Conservation (phyloP, 805 yeast genomes). For the Kluyveromyces aestuarii region DNA sequence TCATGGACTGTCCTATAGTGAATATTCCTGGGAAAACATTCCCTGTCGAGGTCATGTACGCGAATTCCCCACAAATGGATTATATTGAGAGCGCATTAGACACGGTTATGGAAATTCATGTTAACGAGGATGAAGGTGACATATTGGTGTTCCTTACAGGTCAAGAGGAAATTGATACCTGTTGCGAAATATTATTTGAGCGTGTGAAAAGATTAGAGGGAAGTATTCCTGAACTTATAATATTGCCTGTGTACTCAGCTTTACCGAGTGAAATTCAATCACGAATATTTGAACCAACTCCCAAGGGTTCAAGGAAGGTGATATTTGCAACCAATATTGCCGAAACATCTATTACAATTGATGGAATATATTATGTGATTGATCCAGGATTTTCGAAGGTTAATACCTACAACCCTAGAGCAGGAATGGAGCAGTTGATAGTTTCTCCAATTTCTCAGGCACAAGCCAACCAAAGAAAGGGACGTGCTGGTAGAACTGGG, state of each 20-base stretch:
- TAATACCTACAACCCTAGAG: slow-evolving; percentile 76
- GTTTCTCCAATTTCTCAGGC: slow-evolving; percentile 89
- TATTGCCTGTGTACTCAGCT: slow-evolving; percentile 85
- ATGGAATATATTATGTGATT: slow-evolving; percentile 82
- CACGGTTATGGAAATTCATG: slow-evolving; percentile 77
- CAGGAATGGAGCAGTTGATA: slow-evolving; percentile 84
- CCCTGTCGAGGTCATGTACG: slow-evolving; percentile 78
- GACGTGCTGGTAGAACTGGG: slow-evolving; percentile 95
- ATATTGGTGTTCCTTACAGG: slow-evolving; percentile 81
- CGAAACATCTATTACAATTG: slow-evolving; percentile 93
- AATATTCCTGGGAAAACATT: slow-evolving; percentile 84
- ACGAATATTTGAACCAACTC: slow-evolving; percentile 82
- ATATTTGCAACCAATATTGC: slow-evolving; percentile 95
- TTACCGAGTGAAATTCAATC: slow-evolving; percentile 87
- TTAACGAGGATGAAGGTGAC: slow-evolving; percentile 71
- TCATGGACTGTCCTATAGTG: slow-evolving; percentile 72
- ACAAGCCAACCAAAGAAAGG: slow-evolving; percentile 91
- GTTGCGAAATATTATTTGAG: slow-evolving; percentile 65
- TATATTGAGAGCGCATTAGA: slow-evolving; percentile 78
- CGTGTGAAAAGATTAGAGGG: slow-evolving; percentile 60
- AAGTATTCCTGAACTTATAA: slow-evolving; percentile 53
- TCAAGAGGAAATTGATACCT: slow-evolving; percentile 89
- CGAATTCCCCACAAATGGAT: slow-evolving; percentile 78
- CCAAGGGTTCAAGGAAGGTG: slow-evolving; percentile 73
- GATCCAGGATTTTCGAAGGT: slow-evolving; percentile 94